Conservation (phyloP, 2,329 filamentous ascomycete species). For the Acarospora socialis region DNA sequence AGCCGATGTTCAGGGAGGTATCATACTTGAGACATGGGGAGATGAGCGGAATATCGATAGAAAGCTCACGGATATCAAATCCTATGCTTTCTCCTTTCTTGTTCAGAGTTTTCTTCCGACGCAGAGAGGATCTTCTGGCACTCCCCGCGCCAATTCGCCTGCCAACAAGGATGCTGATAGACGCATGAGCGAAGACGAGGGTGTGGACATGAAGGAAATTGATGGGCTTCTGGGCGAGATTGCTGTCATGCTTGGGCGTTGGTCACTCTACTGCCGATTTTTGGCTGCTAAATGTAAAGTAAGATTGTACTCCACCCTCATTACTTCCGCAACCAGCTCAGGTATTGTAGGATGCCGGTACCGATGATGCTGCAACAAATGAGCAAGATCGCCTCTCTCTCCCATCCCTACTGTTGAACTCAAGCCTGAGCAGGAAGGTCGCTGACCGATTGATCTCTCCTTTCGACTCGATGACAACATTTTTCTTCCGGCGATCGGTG, state of each 20-base stretch:
- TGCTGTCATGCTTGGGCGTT: conserved; percentile 79
- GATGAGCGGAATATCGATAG: conserved; percentile 77
- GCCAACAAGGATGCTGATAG: conserved; percentile 41
- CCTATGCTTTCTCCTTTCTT: conserved; percentile 92
- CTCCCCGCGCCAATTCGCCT: conserved; percentile 62
- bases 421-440: conserved; percentile 68
- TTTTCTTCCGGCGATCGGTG: conserved; percentile 91
- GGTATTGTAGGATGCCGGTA: conserved; percentile 33
- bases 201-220: conserved; percentile 92
- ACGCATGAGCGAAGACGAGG: conserved; percentile 68
- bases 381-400: conserved; percentile 38
- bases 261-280: conserved; percentile 86
- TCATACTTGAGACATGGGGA: conserved; percentile 88
- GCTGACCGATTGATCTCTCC: conserved; percentile 58
- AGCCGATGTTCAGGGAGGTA: conserved; percentile 90
- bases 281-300: conserved; percentile 74
- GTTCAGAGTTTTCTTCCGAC: conserved; percentile 81
- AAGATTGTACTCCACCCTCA: conserved; percentile 22
- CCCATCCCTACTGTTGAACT: conserved; percentile 63
- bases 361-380: conserved; percentile 37
- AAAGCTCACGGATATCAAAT: conserved; percentile 86
- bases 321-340: too few relatives aligned
- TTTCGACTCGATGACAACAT: conserved; percentile 85
- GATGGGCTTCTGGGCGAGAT: conserved; percentile 79
- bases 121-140: conserved; percentile 47